Percentiles rank a stretch among this genome's conserved stretches.
phyloP scores from a whole-genome alignment of 2,329 filamentous ascomycete genomes.

The Cladophialophora carrionii region DNA sequence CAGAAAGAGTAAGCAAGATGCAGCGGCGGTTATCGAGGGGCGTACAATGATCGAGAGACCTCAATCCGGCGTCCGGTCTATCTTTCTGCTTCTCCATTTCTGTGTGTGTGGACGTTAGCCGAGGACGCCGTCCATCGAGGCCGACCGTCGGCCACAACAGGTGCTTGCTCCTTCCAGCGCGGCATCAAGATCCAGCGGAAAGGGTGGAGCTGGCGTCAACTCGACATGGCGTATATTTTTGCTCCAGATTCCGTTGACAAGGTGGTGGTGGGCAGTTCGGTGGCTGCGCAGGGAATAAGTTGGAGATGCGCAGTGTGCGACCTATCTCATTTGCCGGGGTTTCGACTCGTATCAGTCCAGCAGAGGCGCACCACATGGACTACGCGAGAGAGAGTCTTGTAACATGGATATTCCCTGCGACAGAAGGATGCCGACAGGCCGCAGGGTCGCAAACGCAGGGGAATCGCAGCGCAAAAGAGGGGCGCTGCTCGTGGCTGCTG shows the following conservation, averaged over 20 bases:
- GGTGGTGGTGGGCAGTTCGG: slow-evolving; percentile 14
- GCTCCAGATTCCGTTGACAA: neutral
- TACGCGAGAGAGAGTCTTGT: neutral
- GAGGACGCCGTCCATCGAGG: slow-evolving; percentile 24
- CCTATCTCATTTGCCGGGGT: slow-evolving; percentile 1
- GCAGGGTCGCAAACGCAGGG: slow-evolving; percentile 13
- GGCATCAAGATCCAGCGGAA: slow-evolving; percentile 17
- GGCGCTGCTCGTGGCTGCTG: neutral
- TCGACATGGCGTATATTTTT: neutral
- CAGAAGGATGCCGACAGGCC: slow-evolving; percentile 9
- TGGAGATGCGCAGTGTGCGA: slow-evolving; percentile 12
- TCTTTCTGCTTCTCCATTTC: slow-evolving; percentile 47
- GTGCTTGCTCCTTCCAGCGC: neutral
- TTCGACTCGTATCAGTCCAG: neutral
- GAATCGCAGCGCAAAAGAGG: neutral
- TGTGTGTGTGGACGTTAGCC: neutral
- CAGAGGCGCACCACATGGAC: neutral
- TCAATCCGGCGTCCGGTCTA: slow-evolving; percentile 68
- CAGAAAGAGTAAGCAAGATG: slow-evolving; percentile 19
- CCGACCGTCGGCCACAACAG: slow-evolving; percentile 8
- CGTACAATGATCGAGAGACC: slow-evolving; percentile 75
- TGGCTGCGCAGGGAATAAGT: slow-evolving; percentile 18
- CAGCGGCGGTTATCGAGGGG: neutral
- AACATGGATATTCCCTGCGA: slow-evolving; percentile 21
- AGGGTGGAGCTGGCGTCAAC: slow-evolving; percentile 6